Evolutionary conservation across 495 filamentous ascomycete genomes (phyloP).

Genomic region (Penicillium silybi): DNA sequence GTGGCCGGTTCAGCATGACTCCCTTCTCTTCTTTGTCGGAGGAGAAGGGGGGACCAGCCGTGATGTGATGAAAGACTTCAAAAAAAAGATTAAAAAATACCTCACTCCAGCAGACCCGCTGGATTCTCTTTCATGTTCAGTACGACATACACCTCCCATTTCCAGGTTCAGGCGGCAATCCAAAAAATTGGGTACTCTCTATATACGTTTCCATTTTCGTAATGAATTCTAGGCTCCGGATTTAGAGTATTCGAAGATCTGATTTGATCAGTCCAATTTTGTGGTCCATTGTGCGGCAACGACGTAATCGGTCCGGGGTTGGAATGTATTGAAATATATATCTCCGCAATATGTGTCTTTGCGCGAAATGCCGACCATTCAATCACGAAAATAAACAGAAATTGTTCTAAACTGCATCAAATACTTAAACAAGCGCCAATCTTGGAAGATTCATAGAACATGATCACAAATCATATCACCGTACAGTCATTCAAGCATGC

Average conservation of each 20-base stretch:
- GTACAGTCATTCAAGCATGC: conserved; percentile 11
- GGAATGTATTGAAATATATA: neutral
- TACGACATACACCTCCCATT: conserved; percentile 39
- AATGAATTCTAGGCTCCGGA: neutral
- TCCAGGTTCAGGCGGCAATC: conserved; percentile 37
- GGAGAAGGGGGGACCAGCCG: conserved; percentile 26
- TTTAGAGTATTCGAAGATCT: neutral
- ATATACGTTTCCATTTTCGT: neutral
- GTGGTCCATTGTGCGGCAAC: conserved; percentile 12
- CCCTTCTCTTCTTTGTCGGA: conserved; percentile 11
- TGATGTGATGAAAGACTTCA: conserved; percentile 36
- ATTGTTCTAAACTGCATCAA: neutral
- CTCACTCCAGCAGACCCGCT: conserved; percentile 34
- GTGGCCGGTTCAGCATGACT: conserved; percentile 35
- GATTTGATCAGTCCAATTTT: neutral
- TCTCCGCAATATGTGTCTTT: neutral
- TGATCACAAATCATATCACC: neutral
- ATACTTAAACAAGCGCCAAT: neutral
- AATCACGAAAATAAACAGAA: neutral
- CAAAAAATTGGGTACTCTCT: conserved; percentile 29
- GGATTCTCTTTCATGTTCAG: conserved; percentile 42
- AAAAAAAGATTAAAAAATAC: conserved; percentile 43
- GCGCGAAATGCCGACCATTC: neutral
- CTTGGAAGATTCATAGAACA: too few relatives aligned
- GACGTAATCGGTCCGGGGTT: conserved; percentile 14